Percentiles rank a stretch among this genome's conserved stretches.
phyloP scores from a whole-genome alignment of 208 protist species.

The Trypanosoma cruzi region DNA sequence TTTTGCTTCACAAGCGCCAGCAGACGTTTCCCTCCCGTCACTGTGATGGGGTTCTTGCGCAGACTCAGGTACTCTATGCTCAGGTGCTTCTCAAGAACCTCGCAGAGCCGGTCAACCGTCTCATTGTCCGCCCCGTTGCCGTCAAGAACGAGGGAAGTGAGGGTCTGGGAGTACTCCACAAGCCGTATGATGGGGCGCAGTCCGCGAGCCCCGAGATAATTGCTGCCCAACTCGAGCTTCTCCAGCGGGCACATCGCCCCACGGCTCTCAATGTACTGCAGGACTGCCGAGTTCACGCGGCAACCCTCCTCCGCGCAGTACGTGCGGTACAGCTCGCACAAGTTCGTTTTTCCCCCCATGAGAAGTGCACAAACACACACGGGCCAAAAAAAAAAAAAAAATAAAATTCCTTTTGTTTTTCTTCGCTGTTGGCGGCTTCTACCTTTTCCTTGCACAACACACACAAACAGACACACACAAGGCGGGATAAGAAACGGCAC shows the following conservation, averaged over 20 bases:
- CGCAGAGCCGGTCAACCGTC: slow-evolving; percentile 61
- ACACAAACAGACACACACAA: no score
- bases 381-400: no score
- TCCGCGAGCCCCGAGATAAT: slow-evolving; percentile 91
- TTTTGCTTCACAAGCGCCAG: slow-evolving; percentile 78
- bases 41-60: slow-evolving; percentile 82
- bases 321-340: slow-evolving; percentile 63
- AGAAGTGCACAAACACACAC: no score
- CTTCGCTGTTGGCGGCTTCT: no score
- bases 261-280: slow-evolving; percentile 66
- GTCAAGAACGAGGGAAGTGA: slow-evolving; percentile 72
- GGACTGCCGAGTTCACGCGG: slow-evolving; percentile 79
- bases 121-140: slow-evolving; percentile 88
- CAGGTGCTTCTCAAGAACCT: slow-evolving; percentile 70
- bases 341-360: slow-evolving; percentile 20
- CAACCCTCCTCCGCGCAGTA: slow-evolving; percentile 83
- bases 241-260: slow-evolving; percentile 32
- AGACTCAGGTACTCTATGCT: slow-evolving; percentile 67
- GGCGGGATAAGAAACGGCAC: neutral
- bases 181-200: slow-evolving; percentile 82
- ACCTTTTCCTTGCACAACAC: neutral
- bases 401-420: no score
- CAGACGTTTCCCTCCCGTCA: slow-evolving; percentile 66
- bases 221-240: slow-evolving; percentile 56
- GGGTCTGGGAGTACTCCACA: slow-evolving; percentile 79